These are phyloP conservation scores for Coemansia sp. DNA, from an alignment of 192 early-diverging fungal genomes.

Conservation along the genomic window DNA sequence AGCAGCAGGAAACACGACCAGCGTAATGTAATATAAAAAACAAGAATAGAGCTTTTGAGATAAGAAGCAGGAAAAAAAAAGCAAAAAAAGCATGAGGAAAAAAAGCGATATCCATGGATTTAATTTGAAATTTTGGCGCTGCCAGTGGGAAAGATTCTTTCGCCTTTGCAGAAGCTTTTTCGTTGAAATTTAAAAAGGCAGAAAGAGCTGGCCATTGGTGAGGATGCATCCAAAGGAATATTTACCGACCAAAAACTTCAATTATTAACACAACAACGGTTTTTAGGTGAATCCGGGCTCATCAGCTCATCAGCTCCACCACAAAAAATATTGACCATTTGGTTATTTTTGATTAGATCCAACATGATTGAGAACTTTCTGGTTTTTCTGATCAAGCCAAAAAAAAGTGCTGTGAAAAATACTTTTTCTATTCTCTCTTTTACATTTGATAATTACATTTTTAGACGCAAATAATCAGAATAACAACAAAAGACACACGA, in stretches of 20 bases:
- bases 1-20: neutral
- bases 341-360: neutral
- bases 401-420: too few relatives aligned
- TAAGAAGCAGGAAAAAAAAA: neutral
- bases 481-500: neutral
- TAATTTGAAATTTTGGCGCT: too few relatives aligned
- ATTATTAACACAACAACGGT: too few relatives aligned
- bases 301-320: neutral
- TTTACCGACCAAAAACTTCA: too few relatives aligned
- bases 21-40: neutral
- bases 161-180: conserved; percentile 13
- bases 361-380: neutral
- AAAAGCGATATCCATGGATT: too few relatives aligned
- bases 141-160: too few relatives aligned
- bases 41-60: neutral
- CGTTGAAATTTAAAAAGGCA: too few relatives aligned
- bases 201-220: neutral
- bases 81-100: neutral
- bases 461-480: neutral
- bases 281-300: too few relatives aligned
- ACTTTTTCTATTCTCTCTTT: neutral
- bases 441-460: too few relatives aligned
- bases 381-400: neutral
- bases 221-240: neutral
- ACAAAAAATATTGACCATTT: neutral